A percentile compares a stretch with the other conserved stretches of the same genome.
Evolutionary conservation across 148 eudicot genomes (phyloP).

Genomic region (Fallopia convolvulus): DNA sequence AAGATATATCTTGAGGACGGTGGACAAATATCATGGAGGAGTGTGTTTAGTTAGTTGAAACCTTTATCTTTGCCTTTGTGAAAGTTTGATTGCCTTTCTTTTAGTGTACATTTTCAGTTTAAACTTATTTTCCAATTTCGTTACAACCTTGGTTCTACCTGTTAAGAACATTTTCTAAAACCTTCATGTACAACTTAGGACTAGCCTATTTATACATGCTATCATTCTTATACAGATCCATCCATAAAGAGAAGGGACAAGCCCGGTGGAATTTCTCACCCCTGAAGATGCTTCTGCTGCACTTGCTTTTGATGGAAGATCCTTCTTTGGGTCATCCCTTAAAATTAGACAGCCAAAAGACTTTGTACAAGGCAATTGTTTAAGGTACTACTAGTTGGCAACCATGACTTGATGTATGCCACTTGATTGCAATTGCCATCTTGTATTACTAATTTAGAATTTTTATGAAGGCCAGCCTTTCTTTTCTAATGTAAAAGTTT

Average conservation of each 20-base stretch:
- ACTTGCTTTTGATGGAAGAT: conserved; percentile 69
- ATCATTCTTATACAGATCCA: conserved; percentile 32
- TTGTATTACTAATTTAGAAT: not conserved
- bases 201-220: not conserved
- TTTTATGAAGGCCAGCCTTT: not conserved
- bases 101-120: no score
- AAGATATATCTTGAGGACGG: no score
- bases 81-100: no score
- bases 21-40: no score
- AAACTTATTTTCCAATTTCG: no score
- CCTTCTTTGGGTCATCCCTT: conserved; percentile 56
- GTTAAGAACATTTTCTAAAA: no score
- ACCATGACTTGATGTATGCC: not conserved
- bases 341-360: conserved; percentile 94
- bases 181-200: not conserved
- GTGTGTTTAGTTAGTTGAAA: no score
- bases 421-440: no score
- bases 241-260: conserved; percentile 91
- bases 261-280: conserved; percentile 93
- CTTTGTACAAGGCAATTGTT: conserved; percentile 18
- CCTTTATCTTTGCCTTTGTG: no score
- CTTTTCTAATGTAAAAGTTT: not conserved
- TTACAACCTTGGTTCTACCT: no score
- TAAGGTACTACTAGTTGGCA: not conserved
- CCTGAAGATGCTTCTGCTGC: conserved; percentile 97